A percentile compares a stretch with the other conserved stretches of the same genome.
Conservation (phyloP, 1,284 basidiomycete genomes). For the Phellopilus nigrolimitatus region DNA sequence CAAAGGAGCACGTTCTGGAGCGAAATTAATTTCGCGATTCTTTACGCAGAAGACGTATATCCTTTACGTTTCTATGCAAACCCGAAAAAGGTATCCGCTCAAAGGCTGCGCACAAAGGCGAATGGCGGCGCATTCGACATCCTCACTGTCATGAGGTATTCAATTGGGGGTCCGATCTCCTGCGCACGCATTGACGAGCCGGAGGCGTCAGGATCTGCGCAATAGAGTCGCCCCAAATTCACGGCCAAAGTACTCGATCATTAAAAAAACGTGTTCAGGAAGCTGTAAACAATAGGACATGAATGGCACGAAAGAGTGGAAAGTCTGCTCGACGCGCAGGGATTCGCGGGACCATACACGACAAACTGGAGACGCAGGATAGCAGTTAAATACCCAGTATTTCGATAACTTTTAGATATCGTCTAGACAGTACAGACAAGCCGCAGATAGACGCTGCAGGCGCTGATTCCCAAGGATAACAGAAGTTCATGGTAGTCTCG, state of each 20-base stretch:
- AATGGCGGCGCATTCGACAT: not conserved
- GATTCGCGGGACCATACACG: not conserved
- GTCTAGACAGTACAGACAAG: not conserved
- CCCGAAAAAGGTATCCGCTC: conserved; percentile 3
- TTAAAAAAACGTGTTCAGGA: conserved; percentile 5
- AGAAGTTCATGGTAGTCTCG: not conserved
- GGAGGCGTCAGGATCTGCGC: not conserved
- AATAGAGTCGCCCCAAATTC: not conserved
- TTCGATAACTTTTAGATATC: not conserved
- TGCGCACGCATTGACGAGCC: no score
- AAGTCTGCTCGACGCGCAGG: not conserved
- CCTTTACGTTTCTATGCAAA: not conserved
- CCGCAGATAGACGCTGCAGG: not conserved
- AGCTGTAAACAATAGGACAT: no score
- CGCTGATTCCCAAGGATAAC: not conserved
- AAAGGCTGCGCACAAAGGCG: conserved; percentile 5
- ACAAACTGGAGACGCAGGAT: not conserved
- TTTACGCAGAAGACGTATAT: conserved; percentile 2
- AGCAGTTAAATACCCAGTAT: not conserved
- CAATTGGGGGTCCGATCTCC: not conserved
- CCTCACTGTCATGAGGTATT: conserved; percentile 10
- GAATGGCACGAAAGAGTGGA: not conserved
- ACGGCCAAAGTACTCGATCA: not conserved
- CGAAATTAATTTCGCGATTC: conserved; percentile 2
- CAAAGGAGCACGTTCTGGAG: conserved; percentile 1